A percentile compares a stretch with the other conserved stretches of the same genome.
These are phyloP conservation scores for Carallia pectinifolia DNA, from an alignment of 345 rosid genomes.

Conservation along the genomic window DNA sequence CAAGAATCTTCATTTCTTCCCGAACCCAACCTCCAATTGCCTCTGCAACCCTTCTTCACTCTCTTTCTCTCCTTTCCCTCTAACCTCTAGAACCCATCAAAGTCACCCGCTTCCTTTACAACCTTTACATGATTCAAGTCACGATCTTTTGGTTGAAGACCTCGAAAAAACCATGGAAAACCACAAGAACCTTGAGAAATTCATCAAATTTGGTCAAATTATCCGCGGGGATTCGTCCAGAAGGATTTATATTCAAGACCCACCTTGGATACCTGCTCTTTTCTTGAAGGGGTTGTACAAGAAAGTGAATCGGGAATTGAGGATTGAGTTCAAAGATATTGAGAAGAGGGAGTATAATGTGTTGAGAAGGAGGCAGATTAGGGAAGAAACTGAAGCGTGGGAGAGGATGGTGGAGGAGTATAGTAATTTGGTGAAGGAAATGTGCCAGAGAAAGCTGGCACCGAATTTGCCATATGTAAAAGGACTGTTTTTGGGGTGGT, in stretches of 20 bases:
- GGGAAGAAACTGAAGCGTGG: conserved; percentile 94
- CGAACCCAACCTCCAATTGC: conserved; percentile 13
- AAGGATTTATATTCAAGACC: conserved; percentile 59
- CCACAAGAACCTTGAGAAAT: conserved; percentile 19
- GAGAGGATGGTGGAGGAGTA: conserved; percentile 80
- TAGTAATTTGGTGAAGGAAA: conserved; percentile 61
- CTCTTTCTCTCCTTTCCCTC: conserved; percentile 39
- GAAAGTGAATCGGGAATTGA: conserved; percentile 40
- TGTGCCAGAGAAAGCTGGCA: conserved; percentile 76
- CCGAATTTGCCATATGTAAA: conserved; percentile 84
- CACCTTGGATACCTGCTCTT: conserved; percentile 81
- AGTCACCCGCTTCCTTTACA: conserved; percentile 15
- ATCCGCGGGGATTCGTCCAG: conserved; percentile 26
- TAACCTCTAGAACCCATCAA: conserved; percentile 17
- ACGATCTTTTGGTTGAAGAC: conserved; percentile 27
- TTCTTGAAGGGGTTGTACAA: conserved; percentile 57
- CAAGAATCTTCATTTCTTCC: conserved; percentile 43
- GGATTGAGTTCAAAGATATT: conserved; percentile 50
- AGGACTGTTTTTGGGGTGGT: conserved; percentile 84
- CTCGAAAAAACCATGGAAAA: conserved; percentile 31
- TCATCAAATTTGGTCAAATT: conserved; percentile 23
- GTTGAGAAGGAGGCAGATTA: conserved; percentile 72
- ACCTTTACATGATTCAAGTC: conserved; percentile 25
- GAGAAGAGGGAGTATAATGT: conserved; percentile 57
- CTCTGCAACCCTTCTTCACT: conserved; percentile 30